Evolutionary conservation across 176 grass and related monocot species (phyloP).

Genomic region (Rhynchospora tenuis): DNA sequence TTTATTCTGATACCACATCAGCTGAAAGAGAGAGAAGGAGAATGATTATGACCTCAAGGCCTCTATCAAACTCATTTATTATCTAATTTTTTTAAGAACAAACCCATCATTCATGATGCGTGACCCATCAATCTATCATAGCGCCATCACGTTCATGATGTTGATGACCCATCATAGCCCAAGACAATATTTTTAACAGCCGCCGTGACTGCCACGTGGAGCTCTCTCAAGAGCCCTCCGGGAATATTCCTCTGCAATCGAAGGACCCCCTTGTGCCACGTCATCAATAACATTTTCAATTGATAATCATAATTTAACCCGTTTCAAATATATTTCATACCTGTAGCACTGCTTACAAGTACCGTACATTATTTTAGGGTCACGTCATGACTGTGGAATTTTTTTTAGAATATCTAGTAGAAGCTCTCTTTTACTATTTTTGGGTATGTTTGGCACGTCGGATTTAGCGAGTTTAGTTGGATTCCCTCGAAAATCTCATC

Average conservation of each 20-base stretch:
- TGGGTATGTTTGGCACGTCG: no score
- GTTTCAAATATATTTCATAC: no score
- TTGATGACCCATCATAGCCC: not conserved
- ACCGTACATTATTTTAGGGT: no score
- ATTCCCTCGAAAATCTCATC: no score
- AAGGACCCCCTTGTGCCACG: conserved; percentile 22
- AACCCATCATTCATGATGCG: conserved; percentile 15
- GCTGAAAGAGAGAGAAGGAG: not conserved
- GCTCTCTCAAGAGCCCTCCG: not conserved
- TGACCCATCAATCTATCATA: not conserved
- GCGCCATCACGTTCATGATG: conserved; percentile 22
- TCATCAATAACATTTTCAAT: not conserved
- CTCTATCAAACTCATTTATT: not conserved
- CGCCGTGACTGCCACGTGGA: conserved; percentile 8
- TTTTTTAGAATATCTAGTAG: no score
- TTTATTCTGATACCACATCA: not conserved
- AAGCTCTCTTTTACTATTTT: no score
- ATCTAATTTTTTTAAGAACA: not conserved
- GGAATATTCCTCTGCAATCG: not conserved
- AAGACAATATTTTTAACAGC: not conserved
- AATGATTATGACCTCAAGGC: not conserved
- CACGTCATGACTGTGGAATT: no score
- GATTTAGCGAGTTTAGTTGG: no score
- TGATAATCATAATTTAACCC: not conserved
- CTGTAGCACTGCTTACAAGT: no score